These are phyloP conservation scores for Akanthomyces lecanii DNA, from an alignment of 2,329 filamentous ascomycete species.

Conservation along the genomic window DNA sequence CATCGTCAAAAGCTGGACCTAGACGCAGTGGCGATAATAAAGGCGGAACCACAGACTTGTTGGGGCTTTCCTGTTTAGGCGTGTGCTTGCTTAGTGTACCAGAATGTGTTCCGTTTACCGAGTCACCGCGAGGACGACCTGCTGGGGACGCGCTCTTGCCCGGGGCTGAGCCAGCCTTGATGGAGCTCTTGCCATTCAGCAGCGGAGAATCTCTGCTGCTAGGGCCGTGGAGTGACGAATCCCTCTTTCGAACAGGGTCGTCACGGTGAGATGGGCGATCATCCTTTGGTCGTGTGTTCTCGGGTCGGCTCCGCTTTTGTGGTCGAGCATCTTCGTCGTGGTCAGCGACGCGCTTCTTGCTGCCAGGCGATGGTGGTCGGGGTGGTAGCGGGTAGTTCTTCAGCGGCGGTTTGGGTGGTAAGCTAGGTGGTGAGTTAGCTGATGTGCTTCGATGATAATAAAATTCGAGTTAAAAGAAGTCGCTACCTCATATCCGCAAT, in stretches of 20 bases:
- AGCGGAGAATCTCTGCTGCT: constrained; percentile 29
- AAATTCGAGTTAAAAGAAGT: neutral
- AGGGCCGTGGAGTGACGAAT: constrained; percentile 23
- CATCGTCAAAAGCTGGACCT: constrained; percentile 39
- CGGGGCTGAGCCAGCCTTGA: constrained; percentile 29
- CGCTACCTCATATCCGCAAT: constrained; percentile 30
- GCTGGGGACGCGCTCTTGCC: constrained; percentile 31
- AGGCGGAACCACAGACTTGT: constrained; percentile 44
- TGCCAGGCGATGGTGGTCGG: constrained; percentile 39
- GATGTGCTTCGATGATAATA: neutral
- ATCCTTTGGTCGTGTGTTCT: constrained; percentile 30
- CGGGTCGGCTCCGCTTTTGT: constrained; percentile 44
- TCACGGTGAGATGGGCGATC: constrained; percentile 32
- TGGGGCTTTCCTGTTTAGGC: constrained; percentile 35
- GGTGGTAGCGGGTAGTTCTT: constrained; percentile 30
- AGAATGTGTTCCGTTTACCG: constrained; percentile 40
- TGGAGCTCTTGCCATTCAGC: constrained; percentile 33
- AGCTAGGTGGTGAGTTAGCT: constrained; percentile 23
- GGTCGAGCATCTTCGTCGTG: constrained; percentile 40
- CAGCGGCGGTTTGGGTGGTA: constrained; percentile 35
- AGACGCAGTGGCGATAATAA: constrained; percentile 51
- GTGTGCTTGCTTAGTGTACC: constrained; percentile 30
- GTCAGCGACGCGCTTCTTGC: constrained; percentile 45
- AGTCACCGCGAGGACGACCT: constrained; percentile 37
- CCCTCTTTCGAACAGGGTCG: constrained; percentile 31